Evolutionary conservation across 352 stramenopile genomes (phyloP), one percentile per base, ranked within the genome.

Genomic region (Elongisporangium prolatum): DNA sequence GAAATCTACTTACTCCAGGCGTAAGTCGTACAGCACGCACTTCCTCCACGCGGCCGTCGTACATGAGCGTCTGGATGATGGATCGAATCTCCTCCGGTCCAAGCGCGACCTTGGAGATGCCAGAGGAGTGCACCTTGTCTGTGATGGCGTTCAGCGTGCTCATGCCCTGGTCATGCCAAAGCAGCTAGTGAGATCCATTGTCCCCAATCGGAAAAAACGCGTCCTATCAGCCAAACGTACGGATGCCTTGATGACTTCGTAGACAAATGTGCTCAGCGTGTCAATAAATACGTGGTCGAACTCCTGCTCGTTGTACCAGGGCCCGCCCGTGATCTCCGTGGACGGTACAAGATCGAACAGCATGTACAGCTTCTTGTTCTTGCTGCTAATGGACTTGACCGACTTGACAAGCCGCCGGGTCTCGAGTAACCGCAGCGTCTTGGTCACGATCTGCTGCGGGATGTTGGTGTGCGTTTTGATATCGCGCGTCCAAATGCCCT

Each of bases 321-420:
- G 95, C 21, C 98, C 98, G 65, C 98, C 98, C 9, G 97, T 99
- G 63, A 99, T 96, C 75, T 99, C 97, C 54, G 98, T 99, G 5
- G 96, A 95, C 34, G 97, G 98, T 48, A 94, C 85, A 52, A 98
- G 75, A 56, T 98, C 91, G 63, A 91, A 98, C 3, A 97, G 80
- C 93, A 99, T 99, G 77, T 99, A 99, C 1, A 99, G 76, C 71
- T 99, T 99, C 79, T 99, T 99, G 61, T 97, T 98, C 79, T 99
- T 99, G 80, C 95, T 98, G 50, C 91, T 98, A 48, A 99, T 98
- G 9, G 94, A 98, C 72, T 99, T 99, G 72, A 99, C 96, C 54
- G 95, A 96, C 83, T 99, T 99, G 77, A 99, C 97, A 5, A 99
- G 77, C 64, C 91, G 86, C 11, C 97, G 89, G 56, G 85, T 91